Base-by-base conservation (phyloP, 2,329 filamentous ascomycete genomes). In the Sporothrix humicola region DNA sequence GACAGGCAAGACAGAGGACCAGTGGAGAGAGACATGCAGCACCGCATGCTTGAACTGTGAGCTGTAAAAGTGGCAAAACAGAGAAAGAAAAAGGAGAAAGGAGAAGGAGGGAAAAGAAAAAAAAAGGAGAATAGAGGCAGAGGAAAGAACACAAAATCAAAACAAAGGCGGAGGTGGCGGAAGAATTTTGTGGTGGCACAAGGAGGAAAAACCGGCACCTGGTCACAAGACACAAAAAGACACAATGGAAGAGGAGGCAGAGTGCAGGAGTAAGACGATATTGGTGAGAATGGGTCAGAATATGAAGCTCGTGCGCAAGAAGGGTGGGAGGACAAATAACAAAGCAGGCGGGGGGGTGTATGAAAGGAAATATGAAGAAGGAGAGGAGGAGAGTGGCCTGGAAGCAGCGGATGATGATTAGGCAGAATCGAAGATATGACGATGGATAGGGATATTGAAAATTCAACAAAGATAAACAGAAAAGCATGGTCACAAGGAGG, bases 311-410 rank as follows among this genome's bases (percentile, higher is more conserved):
- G 17, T 26, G 63, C 17, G 42, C 44, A 37, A 44, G 70, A 8
- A 46, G 50, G 54, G 44, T 69, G 72, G 68, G 46, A 73, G 68
- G 63, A 75, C 71, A 73, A 73, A 63, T 42, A 44, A 37, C 13
- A 72, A 59, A 59, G 23, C 26, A 63, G 46, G 42, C 31, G 23
- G 48, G 26, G 42, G 46, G 54, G 59, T n/a, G 37, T 20, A n/a
- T 65, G 31, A 5, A 63, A n/a, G 31, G 17, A 17, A 37, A 10
- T n/a, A 63, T n/a, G 59, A 10, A 3, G 59, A n/a, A 20, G 2
- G 9, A 4, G 17, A 46, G 10, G 3, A 59, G 56, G 13, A 9
- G n/a, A 8, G 48, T 13, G 56, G 15, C 31, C 31, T 37, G 23
- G 23, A 26, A 26, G 23, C 23, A 26, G 42, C 10, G 23, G 42